Evolutionary conservation across 139 green algal genomes (phyloP), one percentile per base, ranked within the genome.

Genomic region (Auxenochlorella pyrenoidosa): DNA sequence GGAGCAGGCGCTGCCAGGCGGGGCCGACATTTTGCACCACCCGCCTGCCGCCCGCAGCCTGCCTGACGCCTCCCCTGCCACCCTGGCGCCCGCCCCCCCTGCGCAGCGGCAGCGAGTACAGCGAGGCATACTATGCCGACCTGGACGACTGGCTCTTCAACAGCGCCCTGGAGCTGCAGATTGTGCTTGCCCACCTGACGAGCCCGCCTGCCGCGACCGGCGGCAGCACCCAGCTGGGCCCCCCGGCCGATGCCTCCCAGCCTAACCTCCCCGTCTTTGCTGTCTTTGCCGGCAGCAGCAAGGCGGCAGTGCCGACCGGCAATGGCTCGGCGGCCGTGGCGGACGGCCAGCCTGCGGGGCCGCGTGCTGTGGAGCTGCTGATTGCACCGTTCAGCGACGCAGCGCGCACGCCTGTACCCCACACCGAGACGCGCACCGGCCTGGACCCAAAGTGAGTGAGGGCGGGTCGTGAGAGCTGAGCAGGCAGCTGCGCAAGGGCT

Each of bases 261-360:
- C 63, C 80, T 12, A 22, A 60, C 22, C 80, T 85, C 28, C 80
- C 80, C 41, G 63, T 76, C 3, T 85, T 77, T 77, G 80, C 80
- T 16, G 80, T 85, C 60, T 85, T 71, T 71, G 68, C 80, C 5
- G 43, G 63, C 80, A 85, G 80, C 80, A 85, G 80, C 80, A 66
- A 44, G 26, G 80, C 24, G 12, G 36, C 58, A 0, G 80, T 63
- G 63, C 40, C 32, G 40, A 60, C 80, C 43, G 32, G 22, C 63
- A 84, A 38, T 24, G 41, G 40, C 40, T 65, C 60, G 22, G 63
- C 30, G 34, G 34, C 26, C 21, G 34, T 22, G 32, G 51, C 18
- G 51, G 21, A 32, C 40, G 4, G 40, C 40, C 43, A 30, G 36
- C 34, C 36, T 0, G 21, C 32, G 1, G 32, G 47, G 79, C n/a